Conservation (phyloP, 1,139 yeast genomes). For the Candida anutae region DNA sequence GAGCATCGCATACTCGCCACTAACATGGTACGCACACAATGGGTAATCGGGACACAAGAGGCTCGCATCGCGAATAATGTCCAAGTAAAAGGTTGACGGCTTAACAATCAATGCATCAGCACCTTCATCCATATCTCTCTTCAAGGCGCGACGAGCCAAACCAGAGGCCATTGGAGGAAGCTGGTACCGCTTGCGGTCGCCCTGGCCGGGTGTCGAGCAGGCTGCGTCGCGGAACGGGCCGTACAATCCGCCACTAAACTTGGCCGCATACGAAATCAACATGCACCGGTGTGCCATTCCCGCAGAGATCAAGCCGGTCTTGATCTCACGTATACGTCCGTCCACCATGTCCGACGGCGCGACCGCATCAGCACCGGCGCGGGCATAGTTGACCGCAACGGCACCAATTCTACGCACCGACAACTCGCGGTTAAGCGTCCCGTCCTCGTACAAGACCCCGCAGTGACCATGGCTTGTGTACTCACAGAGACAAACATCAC, state of each 20-base stretch:
- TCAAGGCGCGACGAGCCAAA: constrained; percentile 83
- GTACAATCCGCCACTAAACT: constrained; percentile 82
- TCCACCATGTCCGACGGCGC: constrained; percentile 99
- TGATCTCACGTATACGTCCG: constrained; percentile 86
- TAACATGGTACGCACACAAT: constrained; percentile 89
- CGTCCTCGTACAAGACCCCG: constrained; percentile 83
- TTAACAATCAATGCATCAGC: constrained; percentile 93
- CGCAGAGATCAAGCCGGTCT: constrained; percentile 75
- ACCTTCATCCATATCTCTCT: constrained; percentile 84
- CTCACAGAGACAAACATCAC: constrained; percentile 96
- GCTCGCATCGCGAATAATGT: constrained; percentile 82
- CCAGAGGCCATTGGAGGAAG: constrained; percentile 92
- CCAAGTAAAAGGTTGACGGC: constrained; percentile 95
- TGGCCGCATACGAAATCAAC: constrained; percentile 91
- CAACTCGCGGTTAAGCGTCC: constrained; percentile 65
- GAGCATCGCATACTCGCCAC: constrained; percentile 97
- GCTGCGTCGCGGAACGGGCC: constrained; percentile 99
- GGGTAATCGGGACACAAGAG: constrained; percentile 79
- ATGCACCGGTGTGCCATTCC: constrained; percentile 81
- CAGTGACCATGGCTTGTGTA: constrained; percentile 97
- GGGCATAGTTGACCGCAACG: constrained; percentile 91
- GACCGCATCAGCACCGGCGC: constrained; percentile 91
- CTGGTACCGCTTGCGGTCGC: constrained; percentile 91
- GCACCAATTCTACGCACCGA: constrained; percentile 84
- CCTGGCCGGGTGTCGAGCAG: constrained; percentile 80